These are phyloP conservation scores for Centrapalus pauciflorus DNA, from an alignment of 129 eudicot genomes.

Conservation along the genomic window DNA sequence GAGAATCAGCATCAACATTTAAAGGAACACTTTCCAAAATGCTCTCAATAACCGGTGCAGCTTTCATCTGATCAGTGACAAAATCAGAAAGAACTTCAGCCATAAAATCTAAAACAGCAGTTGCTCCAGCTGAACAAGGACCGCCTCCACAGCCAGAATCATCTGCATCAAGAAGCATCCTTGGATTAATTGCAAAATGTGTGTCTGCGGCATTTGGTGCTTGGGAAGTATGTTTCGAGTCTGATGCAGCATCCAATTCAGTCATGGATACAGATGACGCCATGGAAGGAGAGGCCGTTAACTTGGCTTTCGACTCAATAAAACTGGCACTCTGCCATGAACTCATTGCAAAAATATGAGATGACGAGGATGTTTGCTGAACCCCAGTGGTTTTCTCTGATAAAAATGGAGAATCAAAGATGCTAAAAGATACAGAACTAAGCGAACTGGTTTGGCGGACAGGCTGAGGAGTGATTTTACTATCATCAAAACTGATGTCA, in stretches of 20 bases:
- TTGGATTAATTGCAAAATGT: slow-evolving; percentile 46
- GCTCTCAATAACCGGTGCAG: slow-evolving; percentile 48
- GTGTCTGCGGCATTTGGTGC: slow-evolving; percentile 37
- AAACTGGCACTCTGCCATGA: slow-evolving; percentile 44
- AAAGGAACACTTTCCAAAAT: slow-evolving; percentile 78
- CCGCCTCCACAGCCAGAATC: slow-evolving; percentile 99
- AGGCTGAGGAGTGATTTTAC: slow-evolving; percentile 32
- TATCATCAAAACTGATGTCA: slow-evolving; percentile 33
- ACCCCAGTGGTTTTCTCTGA: slow-evolving; percentile 57
- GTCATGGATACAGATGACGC: slow-evolving; percentile 46
- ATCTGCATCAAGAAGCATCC: slow-evolving; percentile 72
- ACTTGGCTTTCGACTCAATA: slow-evolving; percentile 43
- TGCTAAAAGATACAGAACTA: slow-evolving; percentile 45
- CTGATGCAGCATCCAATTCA: slow-evolving; percentile 50
- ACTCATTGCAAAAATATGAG: slow-evolving; percentile 56
- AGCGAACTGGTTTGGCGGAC: slow-evolving; percentile 41
- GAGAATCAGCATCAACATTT: slow-evolving; percentile 73
- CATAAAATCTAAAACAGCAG: slow-evolving; percentile 83
- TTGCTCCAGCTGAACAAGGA: slow-evolving; percentile 95
- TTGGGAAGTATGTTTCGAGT: slow-evolving; percentile 42
- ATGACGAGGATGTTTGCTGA: slow-evolving; percentile 41
- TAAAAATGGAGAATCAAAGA: slow-evolving; percentile 49
- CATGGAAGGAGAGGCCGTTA: slow-evolving; percentile 52
- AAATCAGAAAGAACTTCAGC: slow-evolving; percentile 92
- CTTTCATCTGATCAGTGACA: slow-evolving; percentile 87